These are phyloP conservation scores for Typha latifolia DNA, from an alignment of 176 grass and related monocot species.

Conservation along the genomic window DNA sequence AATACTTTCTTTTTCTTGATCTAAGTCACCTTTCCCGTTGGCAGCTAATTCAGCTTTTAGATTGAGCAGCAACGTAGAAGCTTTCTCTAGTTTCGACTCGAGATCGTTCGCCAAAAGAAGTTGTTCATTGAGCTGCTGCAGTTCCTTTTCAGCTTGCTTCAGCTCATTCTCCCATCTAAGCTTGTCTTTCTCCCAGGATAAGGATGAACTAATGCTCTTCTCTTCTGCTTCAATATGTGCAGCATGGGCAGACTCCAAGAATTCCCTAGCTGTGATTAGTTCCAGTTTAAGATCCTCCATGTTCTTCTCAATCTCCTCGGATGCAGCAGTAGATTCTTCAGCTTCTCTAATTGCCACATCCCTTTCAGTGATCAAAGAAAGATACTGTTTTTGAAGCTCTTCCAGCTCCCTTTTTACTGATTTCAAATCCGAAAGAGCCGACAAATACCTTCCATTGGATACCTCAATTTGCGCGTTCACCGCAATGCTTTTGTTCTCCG, in stretches of 20 bases:
- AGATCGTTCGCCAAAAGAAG: conserved; percentile 31
- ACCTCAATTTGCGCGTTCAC: conserved; percentile 59
- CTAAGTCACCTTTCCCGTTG: conserved; percentile 24
- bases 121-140: conserved; percentile 33
- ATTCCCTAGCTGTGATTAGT: conserved; percentile 39
- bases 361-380: conserved; percentile 36
- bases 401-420: conserved; percentile 56
- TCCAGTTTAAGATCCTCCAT: conserved; percentile 56
- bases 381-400: conserved; percentile 42
- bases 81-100: conserved; percentile 34
- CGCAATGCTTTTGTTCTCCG: conserved; percentile 36
- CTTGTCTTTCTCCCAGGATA: conserved; percentile 52
- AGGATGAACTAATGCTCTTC: conserved; percentile 32
- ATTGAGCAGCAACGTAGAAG: conserved; percentile 36
- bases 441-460: conserved; percentile 27
- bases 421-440: conserved; percentile 44
- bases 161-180: conserved; percentile 50
- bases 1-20: conserved; percentile 2
- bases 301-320: conserved; percentile 41
- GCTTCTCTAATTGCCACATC: conserved; percentile 40
- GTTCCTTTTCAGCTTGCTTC: conserved; percentile 43
- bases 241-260: conserved; percentile 45
- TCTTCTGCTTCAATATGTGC: conserved; percentile 60
- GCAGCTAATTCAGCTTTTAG: conserved; percentile 33
- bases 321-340: conserved; percentile 20